Evolutionary conservation across 495 filamentous ascomycete genomes (phyloP).

Genomic region (Podospora comata): DNA sequence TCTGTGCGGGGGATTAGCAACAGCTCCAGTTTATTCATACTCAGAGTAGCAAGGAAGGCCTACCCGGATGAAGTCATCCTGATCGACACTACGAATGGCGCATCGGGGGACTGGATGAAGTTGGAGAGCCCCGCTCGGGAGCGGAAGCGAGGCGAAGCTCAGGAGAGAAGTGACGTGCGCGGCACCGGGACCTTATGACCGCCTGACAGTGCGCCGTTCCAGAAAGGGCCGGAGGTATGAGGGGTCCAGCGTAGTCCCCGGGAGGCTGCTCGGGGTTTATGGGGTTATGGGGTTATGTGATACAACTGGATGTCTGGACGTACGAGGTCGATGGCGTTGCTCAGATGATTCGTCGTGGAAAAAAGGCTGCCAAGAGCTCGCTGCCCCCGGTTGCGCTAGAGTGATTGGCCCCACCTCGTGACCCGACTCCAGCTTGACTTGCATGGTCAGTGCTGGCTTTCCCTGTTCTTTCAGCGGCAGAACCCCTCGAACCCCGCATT

Average conservation of each 20-base stretch:
- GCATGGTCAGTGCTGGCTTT: conserved; percentile 17
- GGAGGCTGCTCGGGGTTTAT: too few relatives aligned
- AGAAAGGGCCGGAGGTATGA: neutral
- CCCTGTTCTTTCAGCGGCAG: neutral
- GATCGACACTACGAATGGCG: conserved; percentile 18
- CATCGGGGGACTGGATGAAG: conserved; percentile 18
- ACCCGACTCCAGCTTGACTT: conserved; percentile 14
- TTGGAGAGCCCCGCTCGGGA: neutral
- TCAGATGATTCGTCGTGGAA: neutral
- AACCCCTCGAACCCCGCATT: conserved; percentile 19
- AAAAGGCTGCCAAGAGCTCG: neutral
- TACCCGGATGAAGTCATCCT: conserved; percentile 39
- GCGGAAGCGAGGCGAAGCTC: neutral
- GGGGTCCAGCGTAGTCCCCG: neutral
- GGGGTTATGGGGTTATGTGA: neutral
- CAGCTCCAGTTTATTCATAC: neutral
- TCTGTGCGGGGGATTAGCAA: conserved; percentile 17
- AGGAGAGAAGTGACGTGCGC: conserved; percentile 1
- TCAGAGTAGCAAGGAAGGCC: conserved; percentile 9
- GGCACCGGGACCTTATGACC: neutral
- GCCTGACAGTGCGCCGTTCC: neutral
- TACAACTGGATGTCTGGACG: neutral
- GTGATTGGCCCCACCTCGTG: conserved; percentile 15
- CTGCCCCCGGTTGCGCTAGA: conserved; percentile 9
- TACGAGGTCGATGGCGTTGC: neutral